Evolutionary conservation across 768 basidiomycete species (phyloP), one percentile per base, ranked within the genome.

Genomic region (Serendipita sp.): DNA sequence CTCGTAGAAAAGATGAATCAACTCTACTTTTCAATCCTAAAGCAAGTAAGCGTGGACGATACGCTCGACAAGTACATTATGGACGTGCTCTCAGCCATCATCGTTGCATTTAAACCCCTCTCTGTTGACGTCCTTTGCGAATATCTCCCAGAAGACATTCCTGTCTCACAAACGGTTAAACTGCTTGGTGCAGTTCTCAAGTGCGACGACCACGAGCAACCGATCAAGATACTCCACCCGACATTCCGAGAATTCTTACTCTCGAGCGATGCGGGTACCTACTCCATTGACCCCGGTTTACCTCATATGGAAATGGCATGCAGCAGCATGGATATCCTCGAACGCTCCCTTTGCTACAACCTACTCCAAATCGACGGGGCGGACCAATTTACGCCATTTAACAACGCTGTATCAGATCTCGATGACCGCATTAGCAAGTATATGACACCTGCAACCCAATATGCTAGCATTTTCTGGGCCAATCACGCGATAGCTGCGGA

Each of bases 211-310:
- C 53, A 13, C 4, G 53, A 58, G 13, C 53, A 31, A n/a, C 26
- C 53, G 14, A 58, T 58, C 20, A 58, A 58, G 33, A 26, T 58
- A 4, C 30, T 58, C 9, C 53, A 58, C 30, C 53, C 53, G 31
- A 58, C 53, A 24, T 58, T 58, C 31, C 53, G 53, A 4, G 53
- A 58, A 26, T 58, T 58, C 26, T n/a, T 58, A n/a, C 24, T 31
- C 17, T 48, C 45, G 9, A 20, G 28, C 11, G 26, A 58, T 13
- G 53, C 17, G 24, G 17, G 53, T 58, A 26, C 53, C n/a, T 58
- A 22, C 31, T n/a, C 30, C 5, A 9, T 58, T 33, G 9, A 58
- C 9, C 22, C 30, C 17, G 26, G 3, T 2, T 9, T 13, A n/a
- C 30, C 53, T n/a, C 53, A 58, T 58, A 31, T 31, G 17, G 11